Evolutionary conservation across 495 filamentous ascomycete species (phyloP), one percentile per base, ranked within the genome.

Genomic region (Penicillium lividum): DNA sequence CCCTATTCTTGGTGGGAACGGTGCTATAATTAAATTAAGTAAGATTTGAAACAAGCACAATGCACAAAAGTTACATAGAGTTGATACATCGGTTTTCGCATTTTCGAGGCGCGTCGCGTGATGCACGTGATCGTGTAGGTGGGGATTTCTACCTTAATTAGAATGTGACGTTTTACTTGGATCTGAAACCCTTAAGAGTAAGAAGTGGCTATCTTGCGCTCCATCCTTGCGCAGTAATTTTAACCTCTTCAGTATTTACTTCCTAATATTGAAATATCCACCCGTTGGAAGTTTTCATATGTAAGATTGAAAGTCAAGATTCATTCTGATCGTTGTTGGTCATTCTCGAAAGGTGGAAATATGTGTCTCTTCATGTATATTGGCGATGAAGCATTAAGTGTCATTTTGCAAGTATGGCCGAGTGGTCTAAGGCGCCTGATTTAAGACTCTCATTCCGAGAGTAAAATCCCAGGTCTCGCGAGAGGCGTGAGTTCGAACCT

Each of bases 41-140:
- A 2, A 8, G 9, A 27, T 27, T 6, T 25, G 2, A 9, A 27
- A 7, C 8, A 27, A 31, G 46, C 28, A 16, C 27, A 31, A 36
- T 5, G 10, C 31, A 33, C 33, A 11, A 13, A n/a, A 49, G 5
- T 13, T 27, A 16, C 6, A 13, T 36, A n/a, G 15, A 33, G 13
- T 22, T 45, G 42, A 34, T 47, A 16, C 15, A 33, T 55, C 53
- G 30, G 47, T 22, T 33, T 29, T 29, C 40, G 38, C 16, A 38
- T 45, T 36, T 56, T 30, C 40, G 7, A 15, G 27, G 53, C 53
- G 53, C 53, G 42, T 40, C 57, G 51, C 57, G 49, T 43, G 22
- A 22, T 22, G 6, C 60, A 50, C 50, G 54, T 62, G 49, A 61
- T 29, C 56, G 56, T n/a, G 49, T 51, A 22, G 30, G 34, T 45